Evolutionary conservation across 352 stramenopile genomes (phyloP).

Genomic region (Globisporangium abappressorium): DNA sequence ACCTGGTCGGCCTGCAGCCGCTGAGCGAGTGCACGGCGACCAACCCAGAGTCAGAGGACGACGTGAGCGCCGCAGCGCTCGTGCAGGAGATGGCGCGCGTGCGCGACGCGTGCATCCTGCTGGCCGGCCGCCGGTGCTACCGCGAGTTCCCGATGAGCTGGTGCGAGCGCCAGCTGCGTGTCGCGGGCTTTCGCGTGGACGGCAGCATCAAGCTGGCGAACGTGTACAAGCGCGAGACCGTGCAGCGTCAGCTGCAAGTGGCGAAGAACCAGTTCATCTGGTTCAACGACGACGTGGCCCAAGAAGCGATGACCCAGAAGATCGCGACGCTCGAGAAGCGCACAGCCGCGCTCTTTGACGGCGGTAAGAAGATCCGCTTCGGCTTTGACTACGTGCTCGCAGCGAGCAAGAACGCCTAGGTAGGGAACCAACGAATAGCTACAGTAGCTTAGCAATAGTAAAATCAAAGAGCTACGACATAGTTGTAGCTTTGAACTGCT

Average conservation of each 20-base stretch:
- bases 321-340: conserved; percentile 16
- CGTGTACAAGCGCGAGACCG: conserved; percentile 81
- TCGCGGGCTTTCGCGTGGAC: conserved; percentile 49
- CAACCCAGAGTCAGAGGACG: conserved; percentile 26
- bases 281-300: conserved; percentile 19
- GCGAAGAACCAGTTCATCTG: conserved; percentile 70
- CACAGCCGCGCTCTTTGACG: conserved; percentile 50
- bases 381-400: conserved; percentile 91
- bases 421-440: background rate
- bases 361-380: conserved; percentile 45
- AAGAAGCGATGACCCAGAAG: conserved; percentile 15
- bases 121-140: conserved; percentile 86
- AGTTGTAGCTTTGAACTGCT: background rate
- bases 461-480: background rate
- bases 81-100: conserved; percentile 70
- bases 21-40: conserved; percentile 55
- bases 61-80: conserved; percentile 28
- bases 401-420: conserved; percentile 24
- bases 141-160: conserved; percentile 89
- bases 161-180: conserved; percentile 74
- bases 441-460: background rate
- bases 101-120: conserved; percentile 88
- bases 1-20: conserved; percentile 86
- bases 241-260: conserved; percentile 89
- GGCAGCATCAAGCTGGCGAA: conserved; percentile 76